Evolutionary conservation across 1,284 basidiomycete genomes (phyloP).

Genomic region (Melanopsichium pennsylvanicum): DNA sequence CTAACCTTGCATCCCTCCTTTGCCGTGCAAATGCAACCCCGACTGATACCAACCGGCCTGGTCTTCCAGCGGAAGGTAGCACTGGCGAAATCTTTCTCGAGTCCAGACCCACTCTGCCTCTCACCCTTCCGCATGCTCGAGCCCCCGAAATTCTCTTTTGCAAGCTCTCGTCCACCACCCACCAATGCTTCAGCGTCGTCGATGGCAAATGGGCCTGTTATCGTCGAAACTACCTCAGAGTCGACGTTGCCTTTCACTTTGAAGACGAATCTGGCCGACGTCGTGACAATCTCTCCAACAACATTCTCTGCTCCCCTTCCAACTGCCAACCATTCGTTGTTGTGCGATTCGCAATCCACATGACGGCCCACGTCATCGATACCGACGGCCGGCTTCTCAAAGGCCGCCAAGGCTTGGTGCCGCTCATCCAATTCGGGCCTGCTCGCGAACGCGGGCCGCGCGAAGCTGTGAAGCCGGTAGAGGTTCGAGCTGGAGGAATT

Average conservation of each 20-base stretch:
- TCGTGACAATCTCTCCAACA: constrained; percentile 7
- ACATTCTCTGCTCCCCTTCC: constrained; percentile 3
- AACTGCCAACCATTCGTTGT: neutral
- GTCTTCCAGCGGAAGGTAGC: constrained; percentile 17
- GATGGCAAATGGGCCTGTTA: constrained; percentile 51
- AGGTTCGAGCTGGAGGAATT: constrained; percentile 17
- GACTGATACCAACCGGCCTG: neutral
- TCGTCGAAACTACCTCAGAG: constrained; percentile 47
- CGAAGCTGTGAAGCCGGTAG: constrained; percentile 19
- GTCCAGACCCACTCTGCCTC: constrained; percentile 10
- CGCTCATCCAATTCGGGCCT: constrained; percentile 43
- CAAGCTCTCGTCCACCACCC: constrained; percentile 37
- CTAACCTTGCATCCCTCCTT: neutral
- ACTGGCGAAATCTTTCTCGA: constrained; percentile 36
- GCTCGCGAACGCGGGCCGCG: constrained; percentile 43
- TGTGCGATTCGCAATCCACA: constrained; percentile 24
- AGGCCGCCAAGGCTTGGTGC: constrained; percentile 23
- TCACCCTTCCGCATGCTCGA: constrained; percentile 1
- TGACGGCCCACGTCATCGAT: constrained; percentile 32
- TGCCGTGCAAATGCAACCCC: neutral
- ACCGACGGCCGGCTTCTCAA: constrained; percentile 12
- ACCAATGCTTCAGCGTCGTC: constrained; percentile 43
- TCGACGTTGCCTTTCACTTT: constrained; percentile 30
- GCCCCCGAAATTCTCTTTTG: constrained; percentile 14
- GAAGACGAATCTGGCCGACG: constrained; percentile 13